Evolutionary conservation across 164 flowering plant genomes (phyloP).

Genomic region (Stephania japonica): DNA sequence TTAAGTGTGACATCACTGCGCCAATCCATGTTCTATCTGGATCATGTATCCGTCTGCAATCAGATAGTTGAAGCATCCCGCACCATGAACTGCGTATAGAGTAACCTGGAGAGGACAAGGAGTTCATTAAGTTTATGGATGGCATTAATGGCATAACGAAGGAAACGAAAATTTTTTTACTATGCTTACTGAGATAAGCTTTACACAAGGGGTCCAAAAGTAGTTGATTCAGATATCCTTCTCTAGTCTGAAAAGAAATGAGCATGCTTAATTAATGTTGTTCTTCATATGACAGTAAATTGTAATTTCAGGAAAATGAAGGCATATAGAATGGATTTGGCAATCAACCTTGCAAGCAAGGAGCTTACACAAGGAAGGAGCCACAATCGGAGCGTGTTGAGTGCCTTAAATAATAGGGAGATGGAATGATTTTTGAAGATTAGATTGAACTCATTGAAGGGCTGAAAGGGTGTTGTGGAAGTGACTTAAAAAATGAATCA

Average conservation of each 20-base stretch:
- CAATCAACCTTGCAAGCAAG: slow-evolving; percentile 76
- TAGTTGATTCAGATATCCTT: slow-evolving; percentile 94
- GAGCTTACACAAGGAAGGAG: slow-evolving; percentile 93
- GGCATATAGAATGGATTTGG: slow-evolving; percentile 13
- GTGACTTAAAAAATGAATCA: slow-evolving; percentile 89
- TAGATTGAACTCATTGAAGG: slow-evolving; percentile 55
- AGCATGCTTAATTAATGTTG: slow-evolving; percentile 19
- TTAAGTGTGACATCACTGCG: slow-evolving; percentile 77
- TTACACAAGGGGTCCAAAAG: slow-evolving; percentile 91
- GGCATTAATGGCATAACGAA: background rate
- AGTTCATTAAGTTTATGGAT: background rate
- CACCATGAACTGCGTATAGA: slow-evolving; percentile 86
- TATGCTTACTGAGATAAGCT: slow-evolving; percentile 72
- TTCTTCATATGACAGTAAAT: slow-evolving; percentile 1
- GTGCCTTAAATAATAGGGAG: slow-evolving; percentile 56
- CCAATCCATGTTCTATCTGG: slow-evolving; percentile 94
- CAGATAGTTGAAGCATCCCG: slow-evolving; percentile 87
- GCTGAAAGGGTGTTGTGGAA: slow-evolving; percentile 84
- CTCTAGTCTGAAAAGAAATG: slow-evolving; percentile 68
- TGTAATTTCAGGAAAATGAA: no score
- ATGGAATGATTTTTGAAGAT: slow-evolving; percentile 49
- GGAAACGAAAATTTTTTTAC: background rate
- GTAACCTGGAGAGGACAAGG: slow-evolving; percentile 56
- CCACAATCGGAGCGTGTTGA: slow-evolving; percentile 93
- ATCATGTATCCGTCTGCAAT: slow-evolving; percentile 89